These are phyloP conservation scores for Crithidia bombi DNA, from an alignment of 208 protist species.

Conservation along the genomic window DNA sequence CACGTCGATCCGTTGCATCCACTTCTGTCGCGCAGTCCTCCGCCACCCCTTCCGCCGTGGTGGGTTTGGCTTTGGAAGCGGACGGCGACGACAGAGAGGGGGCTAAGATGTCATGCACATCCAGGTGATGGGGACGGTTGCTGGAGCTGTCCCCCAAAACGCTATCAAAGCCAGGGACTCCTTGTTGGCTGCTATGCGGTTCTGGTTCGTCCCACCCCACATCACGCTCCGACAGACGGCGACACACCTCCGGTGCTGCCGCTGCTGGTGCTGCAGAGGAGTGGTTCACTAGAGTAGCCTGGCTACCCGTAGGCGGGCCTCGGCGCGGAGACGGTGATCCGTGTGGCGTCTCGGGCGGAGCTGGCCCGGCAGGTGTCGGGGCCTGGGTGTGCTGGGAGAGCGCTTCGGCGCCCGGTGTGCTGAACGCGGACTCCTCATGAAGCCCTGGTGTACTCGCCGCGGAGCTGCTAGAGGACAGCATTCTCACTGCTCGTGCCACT, in stretches of 20 bases:
- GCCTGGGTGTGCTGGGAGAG: neutral
- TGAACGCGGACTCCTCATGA: neutral
- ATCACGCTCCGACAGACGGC: slow-evolving; percentile 1
- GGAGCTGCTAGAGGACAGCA: neutral
- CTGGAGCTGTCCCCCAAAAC: neutral
- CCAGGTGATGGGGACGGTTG: neutral
- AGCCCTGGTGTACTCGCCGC: neutral
- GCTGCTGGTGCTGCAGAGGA: neutral
- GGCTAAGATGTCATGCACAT: neutral
- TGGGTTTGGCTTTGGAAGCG: neutral
- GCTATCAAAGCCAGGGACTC: neutral
- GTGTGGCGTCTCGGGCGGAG: neutral
- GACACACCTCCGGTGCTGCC: neutral
- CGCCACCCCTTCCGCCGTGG: neutral
- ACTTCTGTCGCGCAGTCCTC: neutral
- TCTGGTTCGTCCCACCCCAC: neutral
- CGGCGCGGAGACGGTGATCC: neutral
- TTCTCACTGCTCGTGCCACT: neutral
- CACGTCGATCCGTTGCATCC: neutral
- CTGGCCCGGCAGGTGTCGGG: neutral
- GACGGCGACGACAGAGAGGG: neutral
- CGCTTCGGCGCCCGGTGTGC: neutral
- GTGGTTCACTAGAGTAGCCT: neutral
- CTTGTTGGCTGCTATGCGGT: too few species aligned
- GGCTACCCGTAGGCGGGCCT: neutral